These are phyloP conservation scores for Hortaea werneckii DNA, from an alignment of 2,329 filamentous ascomycete species.

Conservation along the genomic window DNA sequence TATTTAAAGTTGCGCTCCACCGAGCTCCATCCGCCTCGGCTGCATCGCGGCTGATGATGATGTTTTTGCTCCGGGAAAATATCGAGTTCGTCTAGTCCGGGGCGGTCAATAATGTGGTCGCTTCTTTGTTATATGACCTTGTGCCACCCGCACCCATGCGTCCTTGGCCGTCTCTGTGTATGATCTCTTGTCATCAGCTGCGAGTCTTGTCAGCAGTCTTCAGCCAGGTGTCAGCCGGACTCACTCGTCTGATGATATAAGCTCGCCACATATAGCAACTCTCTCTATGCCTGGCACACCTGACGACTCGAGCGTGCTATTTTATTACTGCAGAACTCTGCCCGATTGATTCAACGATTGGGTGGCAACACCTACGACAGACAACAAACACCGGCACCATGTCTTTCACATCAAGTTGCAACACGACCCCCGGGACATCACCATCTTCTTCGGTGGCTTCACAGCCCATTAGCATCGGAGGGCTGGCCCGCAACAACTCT, in stretches of 20 bases:
- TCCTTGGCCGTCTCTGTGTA: not conserved
- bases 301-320: not conserved
- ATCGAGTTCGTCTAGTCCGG: not conserved
- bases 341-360: not conserved
- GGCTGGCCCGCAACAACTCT: not conserved
- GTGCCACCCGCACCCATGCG: not conserved
- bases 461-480: not conserved
- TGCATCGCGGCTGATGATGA: not conserved
- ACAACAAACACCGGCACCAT: not conserved
- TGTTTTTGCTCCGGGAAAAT: not conserved
- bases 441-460: not conserved
- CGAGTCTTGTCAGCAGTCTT: not conserved
- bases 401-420: slow-evolving; percentile 1
- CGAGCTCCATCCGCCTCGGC: not conserved
- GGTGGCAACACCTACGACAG: not conserved
- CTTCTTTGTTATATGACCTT: not conserved
- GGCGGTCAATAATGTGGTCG: not conserved
- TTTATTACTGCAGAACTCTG: not conserved
- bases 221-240: not conserved
- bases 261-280: not conserved
- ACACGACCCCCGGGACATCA: not conserved
- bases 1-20: not conserved
- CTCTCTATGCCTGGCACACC: not conserved
- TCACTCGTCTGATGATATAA: not conserved
- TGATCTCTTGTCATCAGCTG: not conserved